Evolutionary conservation across 129 eudicot species (phyloP).

Genomic region (Saposhnikovia divaricata): DNA sequence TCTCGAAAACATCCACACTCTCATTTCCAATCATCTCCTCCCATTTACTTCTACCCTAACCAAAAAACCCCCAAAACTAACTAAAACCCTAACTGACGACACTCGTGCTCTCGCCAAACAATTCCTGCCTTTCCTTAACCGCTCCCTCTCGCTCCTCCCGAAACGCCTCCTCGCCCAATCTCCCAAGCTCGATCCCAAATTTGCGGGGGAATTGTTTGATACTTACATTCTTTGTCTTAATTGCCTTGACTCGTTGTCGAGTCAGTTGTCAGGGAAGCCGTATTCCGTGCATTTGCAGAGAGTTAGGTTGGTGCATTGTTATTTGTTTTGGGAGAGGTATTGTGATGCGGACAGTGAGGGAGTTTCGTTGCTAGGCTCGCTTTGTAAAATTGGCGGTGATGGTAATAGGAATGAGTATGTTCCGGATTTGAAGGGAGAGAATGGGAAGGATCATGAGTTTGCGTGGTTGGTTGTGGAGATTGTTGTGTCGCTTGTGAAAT

Average conservation of each 20-base stretch:
- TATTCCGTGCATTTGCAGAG: slow-evolving; percentile 50
- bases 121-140: slow-evolving; percentile 49
- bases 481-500: slow-evolving; percentile 54
- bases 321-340: slow-evolving; percentile 48
- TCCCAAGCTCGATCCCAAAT: slow-evolving; percentile 31
- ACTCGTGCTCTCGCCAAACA: slow-evolving; percentile 63
- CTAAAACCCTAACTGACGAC: slow-evolving; percentile 22
- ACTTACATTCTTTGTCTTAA: slow-evolving; percentile 47
- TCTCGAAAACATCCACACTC: slow-evolving; percentile 37
- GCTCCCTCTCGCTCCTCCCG: slow-evolving; percentile 50
- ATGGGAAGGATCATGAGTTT: slow-evolving; percentile 33
- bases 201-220: slow-evolving; percentile 33
- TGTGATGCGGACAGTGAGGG: slow-evolving; percentile 50
- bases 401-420: slow-evolving; percentile 23
- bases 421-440: slow-evolving; percentile 36
- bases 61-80: slow-evolving; percentile 19
- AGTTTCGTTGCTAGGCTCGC: slow-evolving; percentile 32
- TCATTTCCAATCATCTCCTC: slow-evolving; percentile 39
- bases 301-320: slow-evolving; percentile 50
- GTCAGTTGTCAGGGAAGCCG: slow-evolving; percentile 50
- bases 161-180: slow-evolving; percentile 52
- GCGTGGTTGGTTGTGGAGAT: slow-evolving; percentile 48
- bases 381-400: slow-evolving; percentile 19
- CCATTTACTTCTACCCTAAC: slow-evolving; percentile 41
- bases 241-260: slow-evolving; percentile 40